phyloP scores from a whole-genome alignment of 441 rosid species.

The Brassica hybrid region DNA sequence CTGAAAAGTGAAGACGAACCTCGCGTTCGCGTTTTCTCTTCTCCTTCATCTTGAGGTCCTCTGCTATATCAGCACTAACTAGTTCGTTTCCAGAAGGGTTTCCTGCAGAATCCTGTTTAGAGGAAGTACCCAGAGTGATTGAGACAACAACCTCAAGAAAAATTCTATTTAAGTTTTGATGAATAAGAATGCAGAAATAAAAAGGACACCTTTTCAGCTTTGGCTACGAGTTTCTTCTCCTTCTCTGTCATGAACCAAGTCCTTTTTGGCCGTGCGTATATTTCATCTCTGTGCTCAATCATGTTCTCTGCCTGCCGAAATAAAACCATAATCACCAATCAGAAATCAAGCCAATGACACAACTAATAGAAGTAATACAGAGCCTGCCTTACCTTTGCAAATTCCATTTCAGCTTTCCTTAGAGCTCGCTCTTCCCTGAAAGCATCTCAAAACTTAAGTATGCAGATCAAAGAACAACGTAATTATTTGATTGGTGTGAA shows the following conservation, averaged over 20 bases:
- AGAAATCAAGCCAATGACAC: background rate
- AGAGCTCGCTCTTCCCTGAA: slow-evolving; percentile 89
- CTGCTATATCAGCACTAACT: slow-evolving; percentile 87
- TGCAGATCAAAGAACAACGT: slow-evolving; percentile 16
- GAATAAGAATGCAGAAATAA: background rate
- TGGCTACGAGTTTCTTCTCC: slow-evolving; percentile 81
- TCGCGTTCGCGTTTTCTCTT: slow-evolving; percentile 90
- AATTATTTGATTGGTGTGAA: slow-evolving; percentile 31
- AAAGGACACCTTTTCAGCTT: slow-evolving; percentile 62
- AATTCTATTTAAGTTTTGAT: background rate
- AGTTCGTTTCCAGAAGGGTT: slow-evolving; percentile 60
- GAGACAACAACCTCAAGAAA: slow-evolving; percentile 14
- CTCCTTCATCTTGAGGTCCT: slow-evolving; percentile 91
- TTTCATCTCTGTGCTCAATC: slow-evolving; percentile 87
- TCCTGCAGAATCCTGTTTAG: slow-evolving; percentile 61
- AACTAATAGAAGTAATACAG: slow-evolving; percentile 9
- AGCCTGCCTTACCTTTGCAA: slow-evolving; percentile 67
- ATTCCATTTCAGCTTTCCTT: slow-evolving; percentile 98
- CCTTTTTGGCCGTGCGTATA: slow-evolving; percentile 87
- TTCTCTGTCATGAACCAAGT: slow-evolving; percentile 95
- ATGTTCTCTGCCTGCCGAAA: slow-evolving; percentile 87
- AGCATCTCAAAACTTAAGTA: slow-evolving; percentile 19
- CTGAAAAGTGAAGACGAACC: slow-evolving; percentile 46
- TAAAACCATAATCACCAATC: slow-evolving; percentile 12
- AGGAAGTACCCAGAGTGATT: slow-evolving; percentile 26